Conservation (phyloP, 306 rosid genomes). For the Lathyrus tuberosus region DNA sequence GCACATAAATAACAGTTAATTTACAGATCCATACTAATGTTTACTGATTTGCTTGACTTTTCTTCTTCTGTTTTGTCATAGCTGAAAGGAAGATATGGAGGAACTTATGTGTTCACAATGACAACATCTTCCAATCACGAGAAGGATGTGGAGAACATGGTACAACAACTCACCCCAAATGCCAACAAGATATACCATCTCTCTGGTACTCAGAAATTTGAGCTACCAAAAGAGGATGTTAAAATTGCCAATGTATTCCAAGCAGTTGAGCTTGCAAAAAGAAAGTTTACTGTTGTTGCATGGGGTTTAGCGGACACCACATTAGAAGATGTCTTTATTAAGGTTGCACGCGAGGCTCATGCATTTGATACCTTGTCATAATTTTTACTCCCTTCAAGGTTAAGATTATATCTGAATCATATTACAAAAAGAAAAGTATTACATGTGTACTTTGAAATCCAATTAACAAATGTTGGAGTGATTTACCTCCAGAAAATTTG, state of each 20-base stretch:
- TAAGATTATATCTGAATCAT: not conserved
- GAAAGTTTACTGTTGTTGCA: constrained; percentile 71
- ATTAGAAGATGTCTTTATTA: constrained; percentile 88
- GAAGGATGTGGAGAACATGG: constrained; percentile 71
- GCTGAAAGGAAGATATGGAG: constrained; percentile 93
- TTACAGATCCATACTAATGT: not conserved
- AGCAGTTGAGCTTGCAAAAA: constrained; percentile 75
- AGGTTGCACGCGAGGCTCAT: constrained; percentile 70
- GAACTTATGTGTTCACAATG: constrained; percentile 89
- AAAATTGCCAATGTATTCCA: constrained; percentile 72
- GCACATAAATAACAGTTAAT: not conserved
- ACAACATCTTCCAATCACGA: constrained; percentile 72
- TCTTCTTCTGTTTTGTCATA: constrained; percentile 42
- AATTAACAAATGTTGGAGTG: not conserved
- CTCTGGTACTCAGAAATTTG: constrained; percentile 95
- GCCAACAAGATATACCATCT: constrained; percentile 73
- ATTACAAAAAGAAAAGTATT: not conserved
- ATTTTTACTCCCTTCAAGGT: constrained; percentile 15
- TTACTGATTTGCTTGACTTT: not conserved
- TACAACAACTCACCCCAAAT: constrained; percentile 60
- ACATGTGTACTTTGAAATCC: not conserved
- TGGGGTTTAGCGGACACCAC: constrained; percentile 92
- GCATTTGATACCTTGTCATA: constrained; percentile 52
- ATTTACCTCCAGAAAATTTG: not conserved
- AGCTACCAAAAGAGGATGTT: constrained; percentile 76